These are phyloP conservation scores for Cochlearia excelsa DNA, from an alignment of 345 rosid species.

Conservation along the genomic window DNA sequence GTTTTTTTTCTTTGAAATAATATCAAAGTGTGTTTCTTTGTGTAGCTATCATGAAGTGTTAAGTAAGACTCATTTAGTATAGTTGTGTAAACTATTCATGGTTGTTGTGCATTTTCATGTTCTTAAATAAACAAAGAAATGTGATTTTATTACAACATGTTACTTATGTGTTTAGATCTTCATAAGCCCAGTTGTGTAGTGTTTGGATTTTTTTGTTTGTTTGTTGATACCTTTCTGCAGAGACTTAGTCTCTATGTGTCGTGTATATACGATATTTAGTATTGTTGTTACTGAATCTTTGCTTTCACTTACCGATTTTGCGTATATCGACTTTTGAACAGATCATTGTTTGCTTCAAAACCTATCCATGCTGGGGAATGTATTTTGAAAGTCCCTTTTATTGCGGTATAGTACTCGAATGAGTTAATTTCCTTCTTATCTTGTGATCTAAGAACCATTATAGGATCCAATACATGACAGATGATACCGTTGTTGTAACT, in stretches of 20 bases:
- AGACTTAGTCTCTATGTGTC: background rate
- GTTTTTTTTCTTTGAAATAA: background rate
- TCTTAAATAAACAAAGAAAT: no score
- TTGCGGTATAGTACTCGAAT: conserved; percentile 39
- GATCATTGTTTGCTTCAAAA: conserved; percentile 64
- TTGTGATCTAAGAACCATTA: background rate
- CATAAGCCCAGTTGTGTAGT: no score
- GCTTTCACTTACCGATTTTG: conserved; percentile 3
- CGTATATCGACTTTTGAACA: conserved; percentile 34
- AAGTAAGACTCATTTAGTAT: no score
- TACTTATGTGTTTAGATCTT: no score
- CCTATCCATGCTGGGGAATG: conserved; percentile 60
- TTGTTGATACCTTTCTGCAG: no score
- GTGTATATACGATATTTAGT: background rate
- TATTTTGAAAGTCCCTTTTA: conserved; percentile 66
- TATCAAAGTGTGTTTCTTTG: background rate
- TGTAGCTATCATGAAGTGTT: no score
- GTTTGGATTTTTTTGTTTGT: no score
- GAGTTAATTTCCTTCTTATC: background rate
- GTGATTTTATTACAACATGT: no score
- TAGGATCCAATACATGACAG: conserved; percentile 8
- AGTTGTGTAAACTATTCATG: no score
- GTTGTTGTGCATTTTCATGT: no score
- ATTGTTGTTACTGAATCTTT: background rate
- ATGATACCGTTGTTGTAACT: conserved; percentile 18